Conservation (phyloP, 139 green algal species). For the Tetradesmus obliquus region DNA sequence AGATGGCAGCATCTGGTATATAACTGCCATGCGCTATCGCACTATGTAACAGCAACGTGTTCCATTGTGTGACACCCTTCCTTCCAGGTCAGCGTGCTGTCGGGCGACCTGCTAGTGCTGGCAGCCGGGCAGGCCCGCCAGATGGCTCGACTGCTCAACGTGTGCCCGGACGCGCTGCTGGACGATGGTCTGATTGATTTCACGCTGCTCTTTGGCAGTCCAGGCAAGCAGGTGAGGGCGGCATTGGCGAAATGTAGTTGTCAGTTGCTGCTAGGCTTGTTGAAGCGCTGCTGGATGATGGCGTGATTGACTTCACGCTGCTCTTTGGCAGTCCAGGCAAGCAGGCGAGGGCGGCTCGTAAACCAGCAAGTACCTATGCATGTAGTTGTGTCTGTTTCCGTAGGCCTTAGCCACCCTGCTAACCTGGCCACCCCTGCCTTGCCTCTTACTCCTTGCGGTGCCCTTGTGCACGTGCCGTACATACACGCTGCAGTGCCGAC, state of each 20-base stretch:
- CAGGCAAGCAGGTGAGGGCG: constrained; percentile 5
- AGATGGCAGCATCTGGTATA: no score
- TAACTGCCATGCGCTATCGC: no score
- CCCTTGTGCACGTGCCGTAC: no score
- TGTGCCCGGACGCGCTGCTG: constrained; percentile 62
- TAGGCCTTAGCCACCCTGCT: constrained; percentile 6
- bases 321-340: constrained; percentile 21
- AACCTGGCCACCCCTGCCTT: background rate
- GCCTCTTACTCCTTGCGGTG: no score
- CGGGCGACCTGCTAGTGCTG: constrained; percentile 36
- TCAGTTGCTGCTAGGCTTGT: background rate
- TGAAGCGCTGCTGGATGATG: constrained; percentile 59
- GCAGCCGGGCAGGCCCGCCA: constrained; percentile 38
- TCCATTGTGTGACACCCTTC: background rate
- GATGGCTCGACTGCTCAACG: constrained; percentile 45
- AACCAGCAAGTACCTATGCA: no score
- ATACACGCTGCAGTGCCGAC: no score
- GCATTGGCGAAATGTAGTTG: background rate
- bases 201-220: constrained; percentile 43
- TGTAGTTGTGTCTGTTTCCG: background rate
- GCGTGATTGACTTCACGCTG: constrained; percentile 60
- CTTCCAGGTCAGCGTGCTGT: background rate
- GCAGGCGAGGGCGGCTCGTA: background rate
- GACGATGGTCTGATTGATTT: constrained; percentile 66
- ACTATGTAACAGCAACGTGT: background rate